phyloP scores from a whole-genome alignment of 2,329 filamentous ascomycete genomes.

The Monosporascus sp. region DNA sequence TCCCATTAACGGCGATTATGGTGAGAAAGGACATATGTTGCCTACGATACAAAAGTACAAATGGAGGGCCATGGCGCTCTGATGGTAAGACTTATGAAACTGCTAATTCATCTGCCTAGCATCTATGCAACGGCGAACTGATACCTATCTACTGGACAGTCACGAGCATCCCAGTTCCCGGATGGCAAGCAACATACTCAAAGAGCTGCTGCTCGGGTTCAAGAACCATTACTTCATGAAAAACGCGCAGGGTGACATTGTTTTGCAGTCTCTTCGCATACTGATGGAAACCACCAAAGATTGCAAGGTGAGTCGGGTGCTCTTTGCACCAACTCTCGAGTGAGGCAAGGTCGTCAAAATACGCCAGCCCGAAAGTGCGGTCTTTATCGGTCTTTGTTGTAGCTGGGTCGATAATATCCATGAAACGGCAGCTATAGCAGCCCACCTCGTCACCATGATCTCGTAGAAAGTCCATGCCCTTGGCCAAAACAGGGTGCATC shows the following conservation, averaged over 20 bases:
- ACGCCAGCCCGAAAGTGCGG: conserved; percentile 36
- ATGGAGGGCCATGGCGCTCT: no score
- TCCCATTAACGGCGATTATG: no score
- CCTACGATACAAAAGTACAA: no score
- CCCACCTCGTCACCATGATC: conserved; percentile 37
- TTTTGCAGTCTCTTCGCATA: conserved; percentile 33
- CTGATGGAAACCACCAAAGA: conserved; percentile 34
- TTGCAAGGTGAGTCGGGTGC: conserved; percentile 34
- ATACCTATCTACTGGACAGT: background rate
- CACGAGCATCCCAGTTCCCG: conserved; percentile 27
- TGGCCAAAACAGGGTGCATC: conserved; percentile 38
- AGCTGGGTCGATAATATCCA: conserved; percentile 32
- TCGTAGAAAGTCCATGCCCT: conserved; percentile 39
- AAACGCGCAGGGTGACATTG: conserved; percentile 30
- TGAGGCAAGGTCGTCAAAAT: conserved; percentile 34
- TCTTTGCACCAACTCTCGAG: conserved; percentile 35
- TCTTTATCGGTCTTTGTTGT: conserved; percentile 21
- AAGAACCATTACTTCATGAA: conserved; percentile 36
- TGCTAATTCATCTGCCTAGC: no score
- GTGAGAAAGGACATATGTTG: no score
- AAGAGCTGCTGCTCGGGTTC: conserved; percentile 34
- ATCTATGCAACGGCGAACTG: no score
- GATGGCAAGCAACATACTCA: conserved; percentile 37
- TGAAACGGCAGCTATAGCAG: conserved; percentile 38
- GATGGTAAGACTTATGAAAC: no score